Base-by-base conservation (phyloP, 495 filamentous ascomycete genomes). In the Chaetomidium leptoderma region DNA sequence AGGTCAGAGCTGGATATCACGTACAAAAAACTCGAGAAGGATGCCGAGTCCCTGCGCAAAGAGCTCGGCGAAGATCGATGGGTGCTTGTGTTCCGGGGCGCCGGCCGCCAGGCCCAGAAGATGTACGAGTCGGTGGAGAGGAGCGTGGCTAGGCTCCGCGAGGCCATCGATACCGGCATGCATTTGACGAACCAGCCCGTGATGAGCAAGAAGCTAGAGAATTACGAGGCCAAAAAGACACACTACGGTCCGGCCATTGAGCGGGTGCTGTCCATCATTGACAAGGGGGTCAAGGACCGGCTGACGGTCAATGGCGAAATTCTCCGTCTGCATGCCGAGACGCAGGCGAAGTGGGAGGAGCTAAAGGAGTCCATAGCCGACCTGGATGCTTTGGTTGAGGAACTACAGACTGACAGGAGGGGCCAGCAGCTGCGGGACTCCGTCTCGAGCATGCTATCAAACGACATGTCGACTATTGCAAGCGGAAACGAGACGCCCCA, bases 231-330 rank as follows among this genome's bases (percentile, higher is more conserved):
- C 24, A 98, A 97, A 77, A 95, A 91, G 70, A 83, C 84, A 60
- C 92, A 97, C 69, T 98, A 97, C 67, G 86, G 91, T 7, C 89
- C 90, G n/a, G 90, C 93, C 3, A 95, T 98, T 63, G 90, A 92
- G 67, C 83, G 90, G 44, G 89, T 97, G 13, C 74, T 97, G 40
- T 81, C 83, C 19, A 93, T 97, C 68, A 96, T 97, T 43, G 89
- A 93, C 58, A 92, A 90, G 66, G 93, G 92, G 19, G 86, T 97
- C 59, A 88, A 87, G 63, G 90, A 97, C 62, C 84, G 93, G 14
- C 73, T 95, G 36, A 97, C 92, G 2, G 89, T 97, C 44, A 97
- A 97, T 63, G 92, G 93, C 27, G 93, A 98, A 73, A 91, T 96
- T 57, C 68, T 96, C 27, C 81, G 89, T 16, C 75, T 97, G 27